These are phyloP conservation scores for Onygenales sp. DNA, from an alignment of 2,329 filamentous ascomycete species.

Conservation along the genomic window DNA sequence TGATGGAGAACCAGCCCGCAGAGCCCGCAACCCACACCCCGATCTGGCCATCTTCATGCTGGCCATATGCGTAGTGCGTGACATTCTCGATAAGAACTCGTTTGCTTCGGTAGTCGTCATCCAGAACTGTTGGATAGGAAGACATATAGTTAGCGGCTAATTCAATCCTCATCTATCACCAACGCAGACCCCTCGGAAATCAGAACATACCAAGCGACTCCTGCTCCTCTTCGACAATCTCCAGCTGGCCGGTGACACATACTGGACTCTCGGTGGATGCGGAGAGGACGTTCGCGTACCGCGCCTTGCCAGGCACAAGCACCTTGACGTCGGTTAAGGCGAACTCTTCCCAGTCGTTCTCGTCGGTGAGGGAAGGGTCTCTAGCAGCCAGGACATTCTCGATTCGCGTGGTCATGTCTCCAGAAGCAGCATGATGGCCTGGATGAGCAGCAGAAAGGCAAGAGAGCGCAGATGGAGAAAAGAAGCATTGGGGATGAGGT, in stretches of 20 bases:
- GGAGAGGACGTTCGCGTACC: constrained; percentile 45
- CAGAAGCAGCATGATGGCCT: constrained; percentile 25
- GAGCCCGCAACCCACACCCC: constrained; percentile 53
- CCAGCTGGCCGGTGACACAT: constrained; percentile 44
- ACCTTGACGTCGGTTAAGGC: constrained; percentile 47
- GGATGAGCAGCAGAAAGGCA: constrained; percentile 1
- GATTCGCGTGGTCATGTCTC: constrained; percentile 36
- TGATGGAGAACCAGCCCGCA: constrained; percentile 54
- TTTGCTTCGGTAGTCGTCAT: constrained; percentile 30
- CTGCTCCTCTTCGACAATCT: constrained; percentile 36
- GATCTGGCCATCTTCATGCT: constrained; percentile 46
- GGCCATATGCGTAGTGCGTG: constrained; percentile 40
- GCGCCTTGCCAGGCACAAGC: constrained; percentile 37
- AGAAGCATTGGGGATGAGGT: constrained; percentile 1
- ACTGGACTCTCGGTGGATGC: constrained; percentile 47
- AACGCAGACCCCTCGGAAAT: neutral
- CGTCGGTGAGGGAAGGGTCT: constrained; percentile 35
- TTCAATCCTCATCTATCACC: neutral
- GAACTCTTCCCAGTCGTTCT: constrained; percentile 53
- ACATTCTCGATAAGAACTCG: constrained; percentile 40
- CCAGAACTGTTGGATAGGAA: constrained; percentile 21
- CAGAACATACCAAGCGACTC: constrained; percentile 29
- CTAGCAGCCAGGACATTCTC: constrained; percentile 36
- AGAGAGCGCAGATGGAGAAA: neutral
- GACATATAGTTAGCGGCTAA: neutral